A percentile compares a stretch with the other conserved stretches of the same genome.
Conservation (phyloP, 805 yeast genomes). For the Saccharomycopsis microspora region DNA sequence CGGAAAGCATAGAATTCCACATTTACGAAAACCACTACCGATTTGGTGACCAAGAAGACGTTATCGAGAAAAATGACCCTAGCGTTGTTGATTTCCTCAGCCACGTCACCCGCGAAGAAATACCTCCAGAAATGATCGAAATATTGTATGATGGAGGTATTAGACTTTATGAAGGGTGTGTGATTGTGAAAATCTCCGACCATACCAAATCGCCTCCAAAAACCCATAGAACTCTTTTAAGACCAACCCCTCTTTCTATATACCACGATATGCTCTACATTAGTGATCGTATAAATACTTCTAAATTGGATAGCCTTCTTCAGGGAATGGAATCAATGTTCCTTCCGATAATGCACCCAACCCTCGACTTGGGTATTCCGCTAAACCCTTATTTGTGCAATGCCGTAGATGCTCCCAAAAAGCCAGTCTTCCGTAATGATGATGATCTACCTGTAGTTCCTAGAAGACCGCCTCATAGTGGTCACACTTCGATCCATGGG, state of each 20-base stretch:
- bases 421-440: conserved; percentile 26
- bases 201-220: conserved; percentile 33
- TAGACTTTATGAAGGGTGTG: conserved; percentile 79
- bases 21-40: conserved; percentile 86
- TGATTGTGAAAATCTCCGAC: conserved; percentile 78
- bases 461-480: conserved; percentile 40
- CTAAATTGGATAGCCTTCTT: conserved; percentile 67
- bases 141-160: conserved; percentile 80
- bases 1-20: conserved; percentile 80
- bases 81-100: conserved; percentile 70
- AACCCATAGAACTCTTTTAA: conserved; percentile 63
- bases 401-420: conserved; percentile 19
- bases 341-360: conserved; percentile 64
- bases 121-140: conserved; percentile 85
- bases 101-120: conserved; percentile 68
- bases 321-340: conserved; percentile 84
- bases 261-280: conserved; percentile 80
- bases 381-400: conserved; percentile 52
- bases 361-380: conserved; percentile 64
- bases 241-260: conserved; percentile 70
- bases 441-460: not conserved
- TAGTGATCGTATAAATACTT: conserved; percentile 61
- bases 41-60: conserved; percentile 83
- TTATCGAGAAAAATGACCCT: conserved; percentile 71
- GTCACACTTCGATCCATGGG: conserved; percentile 43